Percentiles rank a stretch among this genome's conserved stretches.
Conservation (phyloP, 495 filamentous ascomycete species). For the Xylaria grammica region DNA sequence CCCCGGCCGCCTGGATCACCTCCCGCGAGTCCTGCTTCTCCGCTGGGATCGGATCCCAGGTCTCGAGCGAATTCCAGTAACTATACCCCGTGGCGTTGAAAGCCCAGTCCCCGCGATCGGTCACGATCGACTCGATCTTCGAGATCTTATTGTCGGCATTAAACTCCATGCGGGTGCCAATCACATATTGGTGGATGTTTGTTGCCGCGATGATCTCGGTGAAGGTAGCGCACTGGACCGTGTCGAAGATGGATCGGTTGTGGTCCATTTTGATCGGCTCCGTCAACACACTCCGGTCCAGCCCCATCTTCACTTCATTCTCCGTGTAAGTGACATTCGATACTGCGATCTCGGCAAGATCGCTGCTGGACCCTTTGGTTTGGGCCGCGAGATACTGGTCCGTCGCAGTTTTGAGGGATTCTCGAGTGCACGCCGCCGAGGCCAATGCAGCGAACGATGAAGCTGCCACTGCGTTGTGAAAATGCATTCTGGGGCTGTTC, state of each 20-base stretch:
- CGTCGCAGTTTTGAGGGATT: conserved; percentile 33
- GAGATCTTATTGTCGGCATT: conserved; percentile 35
- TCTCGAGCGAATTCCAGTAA: conserved; percentile 40
- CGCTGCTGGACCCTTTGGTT: conserved; percentile 24
- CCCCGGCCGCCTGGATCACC: conserved; percentile 40
- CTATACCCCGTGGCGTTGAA: conserved; percentile 46
- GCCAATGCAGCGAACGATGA: conserved; percentile 21
- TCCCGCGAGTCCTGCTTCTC: conserved; percentile 34
- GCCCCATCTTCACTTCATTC: conserved; percentile 22
- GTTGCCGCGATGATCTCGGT: conserved; percentile 25
- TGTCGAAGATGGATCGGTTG: conserved; percentile 26
- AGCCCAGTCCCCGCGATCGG: conserved; percentile 45
- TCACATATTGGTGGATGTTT: conserved; percentile 29
- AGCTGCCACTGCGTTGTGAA: not conserved
- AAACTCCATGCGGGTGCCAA: conserved; percentile 28
- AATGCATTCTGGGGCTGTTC: not conserved
- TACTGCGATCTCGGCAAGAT: conserved; percentile 1
- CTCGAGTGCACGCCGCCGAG: conserved; percentile 34
- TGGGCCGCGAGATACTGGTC: conserved; percentile 32
- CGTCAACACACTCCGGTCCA: conserved; percentile 21
- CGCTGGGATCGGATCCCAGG: conserved; percentile 41
- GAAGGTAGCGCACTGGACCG: conserved; percentile 24
- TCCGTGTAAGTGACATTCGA: conserved; percentile 28
- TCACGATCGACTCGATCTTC: conserved; percentile 44
- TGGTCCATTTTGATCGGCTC: conserved; percentile 28